Evolutionary conservation across 805 yeast species (phyloP), one percentile per base, ranked within the genome.

Genomic region (Barnettozyma sucrosica): DNA sequence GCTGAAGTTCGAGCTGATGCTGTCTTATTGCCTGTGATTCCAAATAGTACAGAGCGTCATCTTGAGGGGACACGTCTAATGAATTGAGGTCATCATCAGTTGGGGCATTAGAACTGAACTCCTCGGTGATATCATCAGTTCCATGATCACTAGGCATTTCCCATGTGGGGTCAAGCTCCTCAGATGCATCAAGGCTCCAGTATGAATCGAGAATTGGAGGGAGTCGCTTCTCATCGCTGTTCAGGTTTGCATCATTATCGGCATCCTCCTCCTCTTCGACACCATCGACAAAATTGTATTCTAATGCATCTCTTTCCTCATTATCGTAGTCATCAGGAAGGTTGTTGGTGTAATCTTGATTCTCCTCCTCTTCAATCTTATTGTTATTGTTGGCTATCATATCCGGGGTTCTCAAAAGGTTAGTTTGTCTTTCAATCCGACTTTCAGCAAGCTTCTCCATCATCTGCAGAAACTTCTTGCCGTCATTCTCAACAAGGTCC

Each of bases 401-500:
- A 13, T 53, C 56, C 4, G 55, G 36, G 28, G 50, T 46, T 34
- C 44, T 47, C 23, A 51, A 10, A 7, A 45, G 44, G n/a, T 58
- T 57, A 7, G 54, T 19, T 19, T 58, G 58, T 43, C 63, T 57
- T 40, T 54, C 62, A 64, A 69, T 56, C 18, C 79, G 66, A 39
- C 80, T 73, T 48, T 76, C 75, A 4, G 89, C 86, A 40, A 86
- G 69, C 45, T 80, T 75, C 62, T 88, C 95, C 79, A 89, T 83
- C 75, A 87, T 82, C 53, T 83, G 83, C 28, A 88, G 75, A 53
- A 89, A 86, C 37, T 81, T 77, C 52, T 76, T 75, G n/a, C 95
- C 96, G 52, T 85, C 87, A 59, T 82, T 83, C 55, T 78, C 79
- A 55, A 88, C 71, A 24, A 89, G 64, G 58, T 88, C 95, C 54